These are phyloP conservation scores for Verticillium longisporum DNA, from an alignment of 2,329 filamentous ascomycete genomes.

Conservation along the genomic window DNA sequence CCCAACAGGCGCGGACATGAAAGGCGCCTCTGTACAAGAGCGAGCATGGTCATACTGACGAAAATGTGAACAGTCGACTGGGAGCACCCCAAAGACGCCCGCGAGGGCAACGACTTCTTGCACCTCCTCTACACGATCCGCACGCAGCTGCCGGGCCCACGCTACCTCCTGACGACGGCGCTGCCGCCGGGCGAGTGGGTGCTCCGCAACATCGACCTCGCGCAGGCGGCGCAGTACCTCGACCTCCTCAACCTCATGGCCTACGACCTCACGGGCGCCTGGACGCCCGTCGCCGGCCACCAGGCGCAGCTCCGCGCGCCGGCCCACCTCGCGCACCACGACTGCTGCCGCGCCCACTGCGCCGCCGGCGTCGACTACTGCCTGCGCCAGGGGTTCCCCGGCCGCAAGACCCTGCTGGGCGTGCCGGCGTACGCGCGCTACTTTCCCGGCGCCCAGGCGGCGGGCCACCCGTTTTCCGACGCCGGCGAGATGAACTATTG, in stretches of 20 bases:
- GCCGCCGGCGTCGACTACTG: constrained; percentile 51
- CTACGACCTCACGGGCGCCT: constrained; percentile 61
- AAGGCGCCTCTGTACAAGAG: too few species aligned
- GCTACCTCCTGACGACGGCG: constrained; percentile 54
- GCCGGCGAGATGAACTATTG: constrained; percentile 54
- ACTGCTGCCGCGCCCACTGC: constrained; percentile 20
- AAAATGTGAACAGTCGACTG: constrained; percentile 48
- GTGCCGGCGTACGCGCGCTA: constrained; percentile 57
- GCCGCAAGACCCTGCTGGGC: constrained; percentile 54
- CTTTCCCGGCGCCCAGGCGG: constrained; percentile 46
- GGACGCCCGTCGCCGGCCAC: constrained; percentile 54
- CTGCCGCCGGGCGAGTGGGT: constrained; percentile 58
- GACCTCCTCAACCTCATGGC: constrained; percentile 63
- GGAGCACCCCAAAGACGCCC: constrained; percentile 53
- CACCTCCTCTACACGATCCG: constrained; percentile 48
- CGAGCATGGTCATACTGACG: not conserved
- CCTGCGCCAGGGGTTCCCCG: constrained; percentile 43
- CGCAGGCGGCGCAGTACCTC: constrained; percentile 40
- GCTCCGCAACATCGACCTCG: constrained; percentile 52
- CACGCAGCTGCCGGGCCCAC: constrained; percentile 43
- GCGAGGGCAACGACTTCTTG: constrained; percentile 52
- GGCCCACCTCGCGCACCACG: constrained; percentile 7
- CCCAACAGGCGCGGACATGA: too few species aligned
- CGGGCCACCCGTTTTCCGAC: constrained; percentile 44
- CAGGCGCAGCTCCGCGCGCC: constrained; percentile 55